These are phyloP conservation scores for sorghum (Sorghum bicolor) DNA, from an alignment of 176 grass and related monocot genomes.

Conservation along the genomic window DNA sequence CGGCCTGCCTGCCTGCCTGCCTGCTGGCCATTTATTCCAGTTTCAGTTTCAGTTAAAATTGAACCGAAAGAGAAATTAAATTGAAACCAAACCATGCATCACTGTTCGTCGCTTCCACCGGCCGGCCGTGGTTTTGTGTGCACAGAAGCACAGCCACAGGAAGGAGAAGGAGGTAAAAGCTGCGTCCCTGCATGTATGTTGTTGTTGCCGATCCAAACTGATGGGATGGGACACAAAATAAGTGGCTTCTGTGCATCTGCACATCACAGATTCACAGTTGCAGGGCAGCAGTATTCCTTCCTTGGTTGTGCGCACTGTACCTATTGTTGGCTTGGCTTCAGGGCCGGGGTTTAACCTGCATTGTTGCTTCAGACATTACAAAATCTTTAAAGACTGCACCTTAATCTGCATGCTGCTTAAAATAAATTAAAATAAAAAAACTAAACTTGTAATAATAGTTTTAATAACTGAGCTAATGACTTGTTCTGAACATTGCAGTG, in stretches of 20 bases:
- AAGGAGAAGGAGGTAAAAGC: neutral
- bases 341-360: too few relatives aligned
- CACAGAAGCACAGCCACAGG: neutral
- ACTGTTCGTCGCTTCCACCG: neutral
- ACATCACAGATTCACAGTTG: neutral
- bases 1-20: too few relatives aligned
- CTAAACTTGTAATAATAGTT: neutral
- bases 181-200: neutral
- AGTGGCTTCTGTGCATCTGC: neutral
- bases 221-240: slow-evolving; percentile 35
- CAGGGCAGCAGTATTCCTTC: slow-evolving; percentile 1
- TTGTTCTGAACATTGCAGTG: neutral
- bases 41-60: neutral
- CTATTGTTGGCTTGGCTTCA: neutral
- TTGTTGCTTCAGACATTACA: neutral
- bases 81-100: neutral
- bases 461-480: neutral
- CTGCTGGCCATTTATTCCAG: neutral
- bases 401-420: neutral
- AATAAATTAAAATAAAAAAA: neutral
- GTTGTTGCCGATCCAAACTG: neutral
- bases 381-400: neutral
- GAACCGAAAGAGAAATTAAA: neutral
- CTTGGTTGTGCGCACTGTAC: neutral
- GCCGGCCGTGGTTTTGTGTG: slow-evolving; percentile 18